These are phyloP conservation scores for Nemophila menziesii DNA, from an alignment of 257 asterid species.

Conservation along the genomic window DNA sequence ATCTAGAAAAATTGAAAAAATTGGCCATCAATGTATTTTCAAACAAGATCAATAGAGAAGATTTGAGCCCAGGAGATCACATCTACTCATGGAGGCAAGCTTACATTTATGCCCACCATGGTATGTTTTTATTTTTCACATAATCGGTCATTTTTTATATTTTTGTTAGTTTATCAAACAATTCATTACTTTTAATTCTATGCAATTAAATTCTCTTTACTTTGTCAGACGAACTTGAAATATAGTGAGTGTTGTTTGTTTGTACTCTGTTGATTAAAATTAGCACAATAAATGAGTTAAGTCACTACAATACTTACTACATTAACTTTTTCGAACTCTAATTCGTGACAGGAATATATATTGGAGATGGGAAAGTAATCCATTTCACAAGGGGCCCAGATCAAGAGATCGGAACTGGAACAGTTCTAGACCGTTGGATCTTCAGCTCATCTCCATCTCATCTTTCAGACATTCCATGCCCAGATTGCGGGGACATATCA, in stretches of 20 bases:
- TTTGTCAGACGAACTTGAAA: too few species aligned
- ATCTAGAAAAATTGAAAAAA: conserved; percentile 17
- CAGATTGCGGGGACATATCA: conserved; percentile 64
- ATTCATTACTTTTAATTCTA: too few species aligned
- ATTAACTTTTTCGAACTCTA: conserved; percentile 4
- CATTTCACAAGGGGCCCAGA: conserved; percentile 87
- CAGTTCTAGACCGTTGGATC: conserved; percentile 42
- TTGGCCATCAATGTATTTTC: not conserved
- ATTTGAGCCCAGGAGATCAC: not conserved
- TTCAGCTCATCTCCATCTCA: conserved; percentile 61
- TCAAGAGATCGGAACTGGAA: conserved; percentile 82
- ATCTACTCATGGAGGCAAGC: conserved; percentile 3
- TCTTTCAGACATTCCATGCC: conserved; percentile 49
- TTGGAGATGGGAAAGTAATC: conserved; percentile 61
- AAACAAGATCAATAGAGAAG: conserved; percentile 2
- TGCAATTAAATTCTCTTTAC: too few species aligned
- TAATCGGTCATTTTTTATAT: not conserved
- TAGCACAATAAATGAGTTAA: too few species aligned
- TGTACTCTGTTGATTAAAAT: too few species aligned
- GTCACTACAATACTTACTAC: not conserved
- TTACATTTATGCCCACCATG: conserved; percentile 1
- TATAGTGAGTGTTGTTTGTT: too few species aligned
- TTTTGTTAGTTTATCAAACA: not conserved
- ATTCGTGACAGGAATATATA: conserved; percentile 52
- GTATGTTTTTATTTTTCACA: not conserved